Percentiles rank a stretch among this genome's conserved stretches.
Evolutionary conservation across 495 filamentous ascomycete species (phyloP).

Genomic region (Jackrogersella minutella): DNA sequence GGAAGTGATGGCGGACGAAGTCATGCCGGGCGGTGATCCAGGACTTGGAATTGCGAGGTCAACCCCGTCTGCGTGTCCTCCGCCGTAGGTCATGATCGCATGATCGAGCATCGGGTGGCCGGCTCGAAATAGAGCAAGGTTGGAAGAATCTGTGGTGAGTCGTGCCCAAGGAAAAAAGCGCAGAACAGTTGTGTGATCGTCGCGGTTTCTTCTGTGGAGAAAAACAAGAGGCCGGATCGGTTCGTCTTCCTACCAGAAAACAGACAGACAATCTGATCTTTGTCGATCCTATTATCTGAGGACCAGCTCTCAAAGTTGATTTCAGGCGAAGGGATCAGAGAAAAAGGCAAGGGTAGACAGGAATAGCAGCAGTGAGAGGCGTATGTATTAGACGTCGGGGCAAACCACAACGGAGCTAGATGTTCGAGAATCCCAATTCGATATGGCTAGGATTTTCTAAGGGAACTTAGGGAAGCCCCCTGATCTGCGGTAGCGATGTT

Average conservation of each 20-base stretch:
- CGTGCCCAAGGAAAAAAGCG: neutral
- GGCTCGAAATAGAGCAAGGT: neutral
- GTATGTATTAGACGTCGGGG: constrained; percentile 5
- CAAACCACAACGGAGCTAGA: constrained; percentile 2
- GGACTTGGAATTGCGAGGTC: constrained; percentile 63
- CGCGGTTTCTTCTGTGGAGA: neutral
- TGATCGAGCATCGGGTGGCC: constrained; percentile 42
- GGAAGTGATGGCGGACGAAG: constrained; percentile 79
- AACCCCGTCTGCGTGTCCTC: constrained; percentile 47
- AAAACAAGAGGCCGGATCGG: constrained; percentile 23
- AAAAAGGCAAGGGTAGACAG: constrained; percentile 24
- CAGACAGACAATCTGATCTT: constrained; percentile 27
- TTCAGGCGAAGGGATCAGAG: constrained; percentile 25
- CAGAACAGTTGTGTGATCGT: constrained; percentile 12
- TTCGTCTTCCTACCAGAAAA: constrained; percentile 15
- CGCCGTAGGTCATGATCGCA: constrained; percentile 68
- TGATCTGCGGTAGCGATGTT: constrained; percentile 26
- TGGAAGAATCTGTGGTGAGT: neutral
- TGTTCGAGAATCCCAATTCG: constrained; percentile 14
- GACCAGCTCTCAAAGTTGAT: neutral
- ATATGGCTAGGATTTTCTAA: constrained; percentile 14
- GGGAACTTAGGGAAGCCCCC: constrained; percentile 27
- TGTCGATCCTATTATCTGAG: constrained; percentile 36
- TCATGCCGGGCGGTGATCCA: constrained; percentile 83
- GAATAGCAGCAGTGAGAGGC: constrained; percentile 30